A percentile compares a stretch with the other conserved stretches of the same genome.
phyloP scores from a whole-genome alignment of 2,329 filamentous ascomycete species.

The Chlorencoelia australis region DNA sequence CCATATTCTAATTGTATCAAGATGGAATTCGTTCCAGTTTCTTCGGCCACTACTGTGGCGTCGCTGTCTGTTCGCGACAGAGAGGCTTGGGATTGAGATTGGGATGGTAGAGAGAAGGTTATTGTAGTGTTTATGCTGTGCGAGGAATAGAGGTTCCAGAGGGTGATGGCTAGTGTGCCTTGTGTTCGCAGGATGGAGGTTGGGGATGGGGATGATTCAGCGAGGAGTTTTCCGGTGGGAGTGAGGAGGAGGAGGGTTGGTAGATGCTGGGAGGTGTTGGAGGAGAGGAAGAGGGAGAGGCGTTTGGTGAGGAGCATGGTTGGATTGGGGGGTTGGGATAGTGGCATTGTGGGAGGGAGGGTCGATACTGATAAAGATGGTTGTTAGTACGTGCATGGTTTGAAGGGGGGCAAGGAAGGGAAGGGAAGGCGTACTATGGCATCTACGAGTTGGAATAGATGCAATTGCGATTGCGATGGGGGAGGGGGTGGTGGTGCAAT shows the following conservation, averaged over 20 bases:
- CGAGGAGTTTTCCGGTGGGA: constrained; percentile 51
- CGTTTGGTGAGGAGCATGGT: constrained; percentile 51
- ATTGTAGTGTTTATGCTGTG: constrained; percentile 27
- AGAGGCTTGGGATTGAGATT: constrained; percentile 1
- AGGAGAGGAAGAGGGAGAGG: constrained; percentile 51
- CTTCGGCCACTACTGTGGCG: constrained; percentile 2
- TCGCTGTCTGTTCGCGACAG: constrained; percentile 5
- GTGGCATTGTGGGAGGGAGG: constrained; percentile 5
- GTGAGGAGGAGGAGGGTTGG: constrained; percentile 51
- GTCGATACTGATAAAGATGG: constrained; percentile 21
- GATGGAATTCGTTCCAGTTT: constrained; percentile 18
- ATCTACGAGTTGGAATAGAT: too few species aligned
- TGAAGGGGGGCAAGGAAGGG: too few species aligned
- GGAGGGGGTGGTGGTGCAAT: too few species aligned
- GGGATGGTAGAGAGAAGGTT: constrained; percentile 25
- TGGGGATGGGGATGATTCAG: constrained; percentile 46
- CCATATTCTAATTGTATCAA: constrained; percentile 43
- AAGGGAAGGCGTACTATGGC: too few species aligned
- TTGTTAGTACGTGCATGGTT: too few species aligned
- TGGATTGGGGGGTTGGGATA: constrained; percentile 14
- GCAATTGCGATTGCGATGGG: too few species aligned
- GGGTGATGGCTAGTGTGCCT: constrained; percentile 52
- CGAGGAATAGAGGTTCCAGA: constrained; percentile 47
- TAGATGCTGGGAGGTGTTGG: constrained; percentile 43
- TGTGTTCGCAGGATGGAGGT: constrained; percentile 50